Conservation (phyloP, 306 rosid species). For the Fragaria ananassa region DNA sequence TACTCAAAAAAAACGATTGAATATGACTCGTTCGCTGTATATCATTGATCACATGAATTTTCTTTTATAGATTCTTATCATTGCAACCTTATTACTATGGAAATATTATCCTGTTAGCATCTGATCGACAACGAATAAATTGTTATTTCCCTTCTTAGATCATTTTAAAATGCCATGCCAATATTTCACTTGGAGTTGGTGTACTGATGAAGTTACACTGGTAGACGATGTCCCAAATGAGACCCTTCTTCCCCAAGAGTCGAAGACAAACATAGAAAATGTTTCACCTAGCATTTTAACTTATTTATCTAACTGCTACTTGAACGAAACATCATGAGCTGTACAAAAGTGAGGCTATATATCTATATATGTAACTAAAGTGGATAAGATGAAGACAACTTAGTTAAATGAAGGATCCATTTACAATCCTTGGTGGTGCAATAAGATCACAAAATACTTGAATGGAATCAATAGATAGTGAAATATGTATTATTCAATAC, state of each 20-base stretch:
- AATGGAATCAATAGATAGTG: background rate
- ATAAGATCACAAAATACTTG: background rate
- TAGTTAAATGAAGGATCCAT: background rate
- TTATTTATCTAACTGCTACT: background rate
- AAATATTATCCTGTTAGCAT: too few species aligned
- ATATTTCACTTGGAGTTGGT: background rate
- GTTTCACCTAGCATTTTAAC: background rate
- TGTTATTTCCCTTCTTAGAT: background rate
- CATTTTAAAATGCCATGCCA: background rate
- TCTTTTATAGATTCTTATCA: background rate
- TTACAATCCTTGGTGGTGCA: background rate
- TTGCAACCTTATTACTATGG: background rate
- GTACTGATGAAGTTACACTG: background rate
- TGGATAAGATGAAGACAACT: background rate
- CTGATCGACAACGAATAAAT: too few species aligned
- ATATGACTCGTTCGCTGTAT: too few species aligned
- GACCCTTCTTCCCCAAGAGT: background rate
- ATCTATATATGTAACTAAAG: background rate
- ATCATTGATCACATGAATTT: background rate
- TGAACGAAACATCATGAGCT: background rate
- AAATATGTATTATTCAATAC: background rate
- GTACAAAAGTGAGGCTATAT: background rate
- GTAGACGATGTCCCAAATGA: background rate
- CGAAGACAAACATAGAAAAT: background rate
- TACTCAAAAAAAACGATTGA: too few species aligned